A percentile compares a stretch with the other conserved stretches of the same genome.
Evolutionary conservation across 768 basidiomycete species (phyloP).

Genomic region (Clavulina sp.): DNA sequence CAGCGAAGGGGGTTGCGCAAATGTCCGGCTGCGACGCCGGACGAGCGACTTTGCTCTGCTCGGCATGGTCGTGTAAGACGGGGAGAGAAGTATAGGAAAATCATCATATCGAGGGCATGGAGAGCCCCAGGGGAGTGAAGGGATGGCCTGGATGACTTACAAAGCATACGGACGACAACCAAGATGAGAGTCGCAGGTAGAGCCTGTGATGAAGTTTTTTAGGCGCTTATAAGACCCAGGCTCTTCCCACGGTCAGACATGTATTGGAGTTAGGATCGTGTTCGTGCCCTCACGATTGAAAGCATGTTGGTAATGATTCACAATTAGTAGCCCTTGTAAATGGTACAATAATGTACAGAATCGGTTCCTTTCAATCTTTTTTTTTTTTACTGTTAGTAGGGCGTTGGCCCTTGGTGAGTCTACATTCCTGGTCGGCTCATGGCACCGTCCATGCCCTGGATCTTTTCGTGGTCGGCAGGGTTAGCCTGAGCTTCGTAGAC

Average conservation of each 20-base stretch:
- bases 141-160: not conserved
- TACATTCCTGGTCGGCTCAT: conserved; percentile 26
- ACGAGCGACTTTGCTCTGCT: not conserved
- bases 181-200: no score
- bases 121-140: not conserved
- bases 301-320: not conserved
- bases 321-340: not conserved
- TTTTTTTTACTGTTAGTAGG: no score
- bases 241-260: not conserved
- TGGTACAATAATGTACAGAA: no score
- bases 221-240: not conserved
- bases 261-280: not conserved
- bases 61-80: conserved; percentile 1
- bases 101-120: not conserved
- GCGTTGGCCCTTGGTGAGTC: not conserved
- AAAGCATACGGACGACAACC: not conserved
- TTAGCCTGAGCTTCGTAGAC: conserved; percentile 83
- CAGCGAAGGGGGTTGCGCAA: conserved; percentile 1
- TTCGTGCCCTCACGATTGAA: not conserved
- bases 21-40: not conserved
- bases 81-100: conserved; percentile 1
- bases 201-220: not conserved
- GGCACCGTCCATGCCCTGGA: conserved; percentile 55
- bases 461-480: conserved; percentile 73
- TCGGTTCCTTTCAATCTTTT: no score